phyloP scores from a whole-genome alignment of 805 yeast genomes.

The Wickerhamomyces silvicola region DNA sequence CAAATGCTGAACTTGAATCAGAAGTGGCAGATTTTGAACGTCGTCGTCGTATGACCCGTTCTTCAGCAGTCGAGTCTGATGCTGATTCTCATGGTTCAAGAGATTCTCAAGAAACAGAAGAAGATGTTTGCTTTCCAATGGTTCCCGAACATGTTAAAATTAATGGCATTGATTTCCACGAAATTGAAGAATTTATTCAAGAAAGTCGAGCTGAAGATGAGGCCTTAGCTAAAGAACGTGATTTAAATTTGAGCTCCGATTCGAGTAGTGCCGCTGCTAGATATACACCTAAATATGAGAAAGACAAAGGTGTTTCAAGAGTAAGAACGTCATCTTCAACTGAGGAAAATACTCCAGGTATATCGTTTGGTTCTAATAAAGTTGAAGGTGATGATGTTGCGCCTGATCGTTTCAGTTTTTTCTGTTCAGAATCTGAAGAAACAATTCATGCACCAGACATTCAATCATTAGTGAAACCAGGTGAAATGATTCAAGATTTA shows the following conservation, averaged over 20 bases:
- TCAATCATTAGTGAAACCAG: constrained; percentile 64
- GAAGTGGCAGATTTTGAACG: constrained; percentile 29
- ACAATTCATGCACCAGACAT: constrained; percentile 88
- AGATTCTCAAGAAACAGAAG: constrained; percentile 87
- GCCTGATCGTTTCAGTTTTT: constrained; percentile 81
- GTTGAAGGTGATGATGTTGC: constrained; percentile 31
- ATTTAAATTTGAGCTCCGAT: constrained; percentile 19
- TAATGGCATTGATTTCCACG: constrained; percentile 86
- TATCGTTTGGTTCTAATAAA: constrained; percentile 34
- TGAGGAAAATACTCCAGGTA: constrained; percentile 20
- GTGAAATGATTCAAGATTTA: constrained; percentile 57
- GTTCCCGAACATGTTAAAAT: constrained; percentile 53
- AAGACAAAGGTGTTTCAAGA: constrained; percentile 9
- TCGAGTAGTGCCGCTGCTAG: constrained; percentile 49
- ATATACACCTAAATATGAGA: constrained; percentile 44
- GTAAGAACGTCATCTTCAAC: constrained; percentile 1
- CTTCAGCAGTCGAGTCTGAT: constrained; percentile 48
- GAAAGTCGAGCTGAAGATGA: constrained; percentile 49
- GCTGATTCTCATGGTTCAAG: constrained; percentile 68
- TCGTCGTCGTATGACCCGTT: constrained; percentile 27
- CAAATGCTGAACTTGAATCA: constrained; percentile 25
- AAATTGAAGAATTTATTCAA: constrained; percentile 73
- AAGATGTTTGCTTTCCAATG: constrained; percentile 97
- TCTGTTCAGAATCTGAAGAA: constrained; percentile 74
- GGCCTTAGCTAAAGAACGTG: constrained; percentile 20